These are phyloP conservation scores for Nicotiana otophora DNA, from an alignment of 257 asterid species.

Conservation along the genomic window DNA sequence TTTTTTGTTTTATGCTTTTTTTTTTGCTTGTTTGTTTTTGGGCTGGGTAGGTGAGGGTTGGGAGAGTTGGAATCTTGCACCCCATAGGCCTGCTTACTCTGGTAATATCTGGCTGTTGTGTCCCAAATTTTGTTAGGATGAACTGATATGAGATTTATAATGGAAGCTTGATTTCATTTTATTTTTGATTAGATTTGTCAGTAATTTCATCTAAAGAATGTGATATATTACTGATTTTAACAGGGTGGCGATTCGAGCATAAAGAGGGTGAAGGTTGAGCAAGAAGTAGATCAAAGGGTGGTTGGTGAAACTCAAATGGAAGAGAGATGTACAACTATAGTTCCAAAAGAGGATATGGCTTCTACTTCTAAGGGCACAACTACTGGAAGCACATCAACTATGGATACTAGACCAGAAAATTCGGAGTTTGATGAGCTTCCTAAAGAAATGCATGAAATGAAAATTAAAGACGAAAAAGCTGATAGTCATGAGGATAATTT, in stretches of 20 bases:
- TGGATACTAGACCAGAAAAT: background rate
- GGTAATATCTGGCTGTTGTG: background rate
- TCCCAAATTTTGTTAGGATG: background rate
- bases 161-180: background rate
- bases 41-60: background rate
- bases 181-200: slow-evolving; percentile 11
- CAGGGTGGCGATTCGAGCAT: slow-evolving; percentile 14
- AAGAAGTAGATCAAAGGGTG: slow-evolving; percentile 4
- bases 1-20: background rate
- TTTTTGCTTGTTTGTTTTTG: background rate
- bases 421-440: slow-evolving; percentile 26
- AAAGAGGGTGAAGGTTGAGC: slow-evolving; percentile 18
- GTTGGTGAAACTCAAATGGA: slow-evolving; percentile 7
- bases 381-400: background rate
- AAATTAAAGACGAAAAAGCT: slow-evolving; percentile 35
- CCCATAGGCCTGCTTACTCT: background rate
- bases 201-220: background rate
- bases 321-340: background rate
- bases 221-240: background rate
- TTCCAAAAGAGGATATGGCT: slow-evolving; percentile 8
- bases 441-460: slow-evolving; percentile 44
- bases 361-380: background rate
- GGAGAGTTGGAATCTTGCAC: background rate
- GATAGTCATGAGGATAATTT: slow-evolving; percentile 2
- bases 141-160: background rate